Base-by-base conservation (phyloP, 352 stramenopile species). In the Globisporangium okanoganense region DNA sequence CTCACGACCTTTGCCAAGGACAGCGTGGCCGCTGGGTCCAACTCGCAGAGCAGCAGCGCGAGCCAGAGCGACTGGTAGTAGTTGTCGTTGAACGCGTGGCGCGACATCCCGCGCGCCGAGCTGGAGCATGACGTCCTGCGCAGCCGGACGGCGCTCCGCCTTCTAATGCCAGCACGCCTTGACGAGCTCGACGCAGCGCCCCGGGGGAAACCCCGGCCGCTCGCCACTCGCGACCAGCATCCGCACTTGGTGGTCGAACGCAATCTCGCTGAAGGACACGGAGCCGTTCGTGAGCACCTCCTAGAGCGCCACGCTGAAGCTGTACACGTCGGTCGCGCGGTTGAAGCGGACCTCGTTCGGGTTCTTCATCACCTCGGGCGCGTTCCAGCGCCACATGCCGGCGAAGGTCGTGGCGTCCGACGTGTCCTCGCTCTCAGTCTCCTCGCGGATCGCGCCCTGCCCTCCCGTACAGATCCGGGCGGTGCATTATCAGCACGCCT, bases 361-460 rank as follows among this genome's bases (percentile, higher is more conserved):
- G 65, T 90, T 79, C 41, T 67, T 69, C 78, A 90, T 87, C 54
- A 90, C 78, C 45, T 90, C 81, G 0, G 81, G 81, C 13, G 81
- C 78, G 58, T 87, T 90, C 78, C 81, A 90, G 27, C 78, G 81
- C 81, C 81, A 90, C 1, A 78, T 90, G 38, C 81, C 78, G 43
- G 81, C 81, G 44, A 88, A 90, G 13, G 76, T 87, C 43, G 81
- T 90, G 51, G 78, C 65, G 22, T 85, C 60, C 50, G 72, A 66
- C 8, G 73, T 77, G n/a, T 71, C 57, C 20, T 72, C 60, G 35
- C 43, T 35, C n/a, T 55, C 59, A 10, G 22, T 27, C 3, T 65
- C 59, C 13, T 65, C 59, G 25, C 50, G 38, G 18, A 59, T 65
- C 1, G 38, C 50, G 7, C 47, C 25, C 47, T 54, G 47, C 12